Evolutionary conservation across 139 green algal species (phyloP), one percentile per base, ranked within the genome.

Genomic region (Tetraselmis striata): DNA sequence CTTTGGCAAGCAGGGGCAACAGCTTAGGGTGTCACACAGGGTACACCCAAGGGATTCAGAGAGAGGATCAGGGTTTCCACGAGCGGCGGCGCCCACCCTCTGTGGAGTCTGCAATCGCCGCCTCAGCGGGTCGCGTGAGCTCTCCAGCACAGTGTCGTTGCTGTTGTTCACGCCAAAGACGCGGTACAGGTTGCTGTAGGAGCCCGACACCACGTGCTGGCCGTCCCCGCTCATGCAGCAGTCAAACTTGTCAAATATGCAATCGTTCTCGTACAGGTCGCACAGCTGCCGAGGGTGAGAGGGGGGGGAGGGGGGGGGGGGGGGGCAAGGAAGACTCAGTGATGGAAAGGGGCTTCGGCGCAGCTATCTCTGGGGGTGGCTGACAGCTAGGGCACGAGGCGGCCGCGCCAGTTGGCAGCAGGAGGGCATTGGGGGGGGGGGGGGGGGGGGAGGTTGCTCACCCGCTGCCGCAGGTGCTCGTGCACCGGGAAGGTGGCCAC

Each of bases 191-290:
- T 95, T 96, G 82, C 91, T 95, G 93, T 99, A 99, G 27, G 94
- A 97, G 28, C 96, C 96, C 27, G 94, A 98, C 30, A 92, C 93
- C n/a, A 97, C 87, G 67, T 90, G 82, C 58, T 86, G 82, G 74
- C 95, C 95, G 27, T 92, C 84, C 11, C 93, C 92, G 78, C 90
- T 97, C 74, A 97, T 88, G 80, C 85, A 93, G 87, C 93, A 97
- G 86, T 98, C 95, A 85, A 99, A 99, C 90, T 99, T 99, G 91
- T 99, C 96, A 82, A 99, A 99, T 78, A 99, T 98, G 85, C 86
- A 94, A 89, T 99, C 97, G 83, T 95, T 98, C 89, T 99, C 97
- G 86, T 99, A 99, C 83, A 99, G 87, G 85, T 99, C 95, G 85
- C 93, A 97, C 75, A 99, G 88, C 92, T 95, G 89, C 86, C 2